phyloP scores from a whole-genome alignment of 1,284 basidiomycete genomes.

The Ganoderma leucocontextum region DNA sequence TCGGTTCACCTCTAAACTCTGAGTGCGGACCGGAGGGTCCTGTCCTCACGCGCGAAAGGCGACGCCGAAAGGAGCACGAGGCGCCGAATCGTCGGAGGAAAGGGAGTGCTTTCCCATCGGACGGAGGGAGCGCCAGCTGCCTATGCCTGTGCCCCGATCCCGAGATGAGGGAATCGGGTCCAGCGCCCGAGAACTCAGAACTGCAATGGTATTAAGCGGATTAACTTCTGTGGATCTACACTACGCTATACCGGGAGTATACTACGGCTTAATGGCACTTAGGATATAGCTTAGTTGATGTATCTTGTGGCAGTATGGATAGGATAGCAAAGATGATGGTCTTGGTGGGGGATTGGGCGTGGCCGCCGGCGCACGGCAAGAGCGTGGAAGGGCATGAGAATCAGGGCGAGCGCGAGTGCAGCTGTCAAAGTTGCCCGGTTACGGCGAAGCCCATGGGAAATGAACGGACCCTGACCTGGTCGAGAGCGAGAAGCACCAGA shows the following conservation, averaged over 20 bases:
- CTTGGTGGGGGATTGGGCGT: not conserved
- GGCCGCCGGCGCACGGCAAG: slow-evolving; percentile 3
- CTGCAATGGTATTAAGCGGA: slow-evolving; percentile 10
- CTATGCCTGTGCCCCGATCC: slow-evolving; percentile 4
- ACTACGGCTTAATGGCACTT: slow-evolving; percentile 10
- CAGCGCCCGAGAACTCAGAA: slow-evolving; percentile 3
- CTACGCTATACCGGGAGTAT: slow-evolving; percentile 23
- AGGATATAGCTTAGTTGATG: slow-evolving; percentile 6
- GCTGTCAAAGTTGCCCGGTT: slow-evolving; percentile 38
- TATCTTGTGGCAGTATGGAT: slow-evolving; percentile 8
- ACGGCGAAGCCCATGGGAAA: slow-evolving; percentile 37
- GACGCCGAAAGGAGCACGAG: not conserved
- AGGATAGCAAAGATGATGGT: slow-evolving; percentile 14
- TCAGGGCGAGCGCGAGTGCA: slow-evolving; percentile 28
- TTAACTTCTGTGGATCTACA: slow-evolving; percentile 22
- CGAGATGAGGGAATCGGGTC: slow-evolving; percentile 6
- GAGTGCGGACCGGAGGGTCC: slow-evolving; percentile 5
- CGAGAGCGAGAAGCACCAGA: slow-evolving; percentile 24
- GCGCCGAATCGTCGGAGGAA: slow-evolving; percentile 2
- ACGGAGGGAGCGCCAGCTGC: not conserved
- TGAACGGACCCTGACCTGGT: slow-evolving; percentile 20
- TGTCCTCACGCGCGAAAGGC: slow-evolving; percentile 3
- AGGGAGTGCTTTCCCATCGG: slow-evolving; percentile 2
- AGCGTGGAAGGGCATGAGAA: slow-evolving; percentile 22
- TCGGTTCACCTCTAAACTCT: slow-evolving; percentile 13